A percentile compares a stretch with the other conserved stretches of the same genome.
phyloP scores from a whole-genome alignment of 345 rosid species.

The Eucalyptus microcorys region DNA sequence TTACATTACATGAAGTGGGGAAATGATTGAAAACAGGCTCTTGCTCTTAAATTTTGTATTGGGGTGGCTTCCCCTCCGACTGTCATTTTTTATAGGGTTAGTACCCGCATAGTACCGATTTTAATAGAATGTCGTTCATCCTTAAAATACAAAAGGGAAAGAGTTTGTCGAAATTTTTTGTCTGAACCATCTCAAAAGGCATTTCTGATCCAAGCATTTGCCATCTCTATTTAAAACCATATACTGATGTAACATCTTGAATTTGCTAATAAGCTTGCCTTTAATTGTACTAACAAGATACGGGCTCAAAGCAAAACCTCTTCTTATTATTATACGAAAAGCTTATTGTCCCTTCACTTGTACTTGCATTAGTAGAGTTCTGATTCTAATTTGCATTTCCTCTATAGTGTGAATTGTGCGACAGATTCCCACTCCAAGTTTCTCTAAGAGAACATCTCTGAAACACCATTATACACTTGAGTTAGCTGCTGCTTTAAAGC shows the following conservation, averaged over 20 bases:
- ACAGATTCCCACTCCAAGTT: neutral
- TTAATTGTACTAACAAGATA: neutral
- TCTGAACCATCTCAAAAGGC: neutral
- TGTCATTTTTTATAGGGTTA: neutral
- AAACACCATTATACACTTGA: neutral
- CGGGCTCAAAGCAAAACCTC: neutral
- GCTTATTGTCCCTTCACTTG: neutral
- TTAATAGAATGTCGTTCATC: neutral
- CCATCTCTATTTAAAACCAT: neutral
- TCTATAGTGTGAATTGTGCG: neutral
- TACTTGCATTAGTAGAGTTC: neutral
- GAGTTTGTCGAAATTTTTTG: neutral
- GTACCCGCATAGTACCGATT: neutral
- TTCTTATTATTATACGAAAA: neutral
- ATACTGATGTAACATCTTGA: neutral
- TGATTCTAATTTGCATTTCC: neutral
- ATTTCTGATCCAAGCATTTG: neutral
- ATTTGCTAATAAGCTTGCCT: neutral
- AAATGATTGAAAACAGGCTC: neutral
- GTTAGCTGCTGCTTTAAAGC: neutral
- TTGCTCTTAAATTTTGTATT: neutral
- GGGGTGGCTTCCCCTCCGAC: neutral
- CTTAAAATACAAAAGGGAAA: neutral
- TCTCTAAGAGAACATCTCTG: neutral
- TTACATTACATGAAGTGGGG: neutral